phyloP scores from a whole-genome alignment of 345 rosid genomes.

The Psidium friedrichsthalianum region DNA sequence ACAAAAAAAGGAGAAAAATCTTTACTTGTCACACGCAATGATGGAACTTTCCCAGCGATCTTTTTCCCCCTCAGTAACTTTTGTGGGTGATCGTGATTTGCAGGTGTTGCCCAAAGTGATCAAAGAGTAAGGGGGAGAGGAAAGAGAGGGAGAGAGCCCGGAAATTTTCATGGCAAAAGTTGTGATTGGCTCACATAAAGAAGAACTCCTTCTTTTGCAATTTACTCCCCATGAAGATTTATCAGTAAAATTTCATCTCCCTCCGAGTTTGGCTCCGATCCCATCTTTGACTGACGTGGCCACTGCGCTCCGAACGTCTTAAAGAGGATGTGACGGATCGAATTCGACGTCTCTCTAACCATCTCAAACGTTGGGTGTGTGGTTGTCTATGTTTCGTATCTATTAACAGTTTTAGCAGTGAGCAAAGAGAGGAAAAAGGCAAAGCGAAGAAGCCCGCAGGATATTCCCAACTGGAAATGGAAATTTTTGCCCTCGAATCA shows the following conservation, averaged over 20 bases:
- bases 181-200: background rate
- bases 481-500: background rate
- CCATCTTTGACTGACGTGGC: background rate
- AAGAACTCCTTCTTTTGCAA: background rate
- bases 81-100: slow-evolving; percentile 23
- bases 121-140: background rate
- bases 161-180: background rate
- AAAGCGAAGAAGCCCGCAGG: background rate
- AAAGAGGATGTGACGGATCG: background rate
- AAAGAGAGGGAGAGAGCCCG: background rate
- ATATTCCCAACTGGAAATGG: background rate
- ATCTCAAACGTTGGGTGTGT: background rate
- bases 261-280: background rate
- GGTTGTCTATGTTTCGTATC: background rate
- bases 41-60: slow-evolving; percentile 4
- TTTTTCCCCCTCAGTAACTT: slow-evolving; percentile 6
- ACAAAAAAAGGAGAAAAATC: slow-evolving; percentile 1
- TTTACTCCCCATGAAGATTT: background rate
- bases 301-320: too few relatives aligned
- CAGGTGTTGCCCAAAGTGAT: slow-evolving; percentile 12
- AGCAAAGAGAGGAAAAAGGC: background rate
- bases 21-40: slow-evolving; percentile 25
- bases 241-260: background rate
- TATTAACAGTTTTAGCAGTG: background rate
- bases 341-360: background rate